Evolutionary conservation across 441 rosid genomes (phyloP).

Genomic region (Pelargonium cotyledonis): DNA sequence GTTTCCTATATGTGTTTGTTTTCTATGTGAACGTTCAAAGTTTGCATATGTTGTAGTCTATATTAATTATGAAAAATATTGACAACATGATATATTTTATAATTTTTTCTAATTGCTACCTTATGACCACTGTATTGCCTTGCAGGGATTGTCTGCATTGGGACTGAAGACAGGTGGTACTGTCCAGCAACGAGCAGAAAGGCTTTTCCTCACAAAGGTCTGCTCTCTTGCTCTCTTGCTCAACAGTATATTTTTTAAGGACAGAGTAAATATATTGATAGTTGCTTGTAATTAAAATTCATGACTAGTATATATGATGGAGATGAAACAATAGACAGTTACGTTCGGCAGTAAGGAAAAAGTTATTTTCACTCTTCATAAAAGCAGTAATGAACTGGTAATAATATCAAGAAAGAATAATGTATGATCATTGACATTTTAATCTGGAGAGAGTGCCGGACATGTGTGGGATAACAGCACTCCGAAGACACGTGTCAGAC

Average conservation of each 20-base stretch:
- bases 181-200: conserved; percentile 85
- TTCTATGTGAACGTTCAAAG: background rate
- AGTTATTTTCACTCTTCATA: too few relatives aligned
- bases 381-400: background rate
- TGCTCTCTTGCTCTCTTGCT: conserved; percentile 8
- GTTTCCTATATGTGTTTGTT: background rate
- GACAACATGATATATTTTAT: background rate
- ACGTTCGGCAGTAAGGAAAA: background rate
- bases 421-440: background rate
- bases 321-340: background rate
- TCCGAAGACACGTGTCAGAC: background rate
- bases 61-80: background rate
- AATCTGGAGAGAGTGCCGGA: background rate
- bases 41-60: background rate
- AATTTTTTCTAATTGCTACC: background rate
- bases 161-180: conserved; percentile 97
- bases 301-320: background rate
- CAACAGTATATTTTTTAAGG: background rate
- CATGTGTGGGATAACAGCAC: background rate
- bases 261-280: background rate
- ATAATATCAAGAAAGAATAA: too few relatives aligned
- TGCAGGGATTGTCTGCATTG: conserved; percentile 75
- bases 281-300: background rate
- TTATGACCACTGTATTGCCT: conserved; percentile 16
- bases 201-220: conserved; percentile 94